A percentile compares a stretch with the other conserved stretches of the same genome.
phyloP scores from a whole-genome alignment of 352 stramenopile species.

The Phytophthora nicotianae region DNA sequence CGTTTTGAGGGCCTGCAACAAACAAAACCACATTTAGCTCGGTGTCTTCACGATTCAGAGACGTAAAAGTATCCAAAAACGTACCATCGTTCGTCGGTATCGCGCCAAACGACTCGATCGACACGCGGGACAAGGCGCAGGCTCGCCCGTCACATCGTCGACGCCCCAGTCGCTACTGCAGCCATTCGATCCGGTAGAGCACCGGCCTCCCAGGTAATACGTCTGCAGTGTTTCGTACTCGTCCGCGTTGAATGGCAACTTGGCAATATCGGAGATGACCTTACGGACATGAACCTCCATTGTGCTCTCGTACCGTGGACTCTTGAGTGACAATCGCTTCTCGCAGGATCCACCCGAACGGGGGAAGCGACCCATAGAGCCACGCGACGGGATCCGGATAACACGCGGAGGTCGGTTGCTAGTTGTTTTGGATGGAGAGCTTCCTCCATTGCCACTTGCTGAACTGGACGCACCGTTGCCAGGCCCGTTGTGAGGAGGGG shows the following conservation, averaged over 20 bases:
- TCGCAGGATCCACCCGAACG: conserved; percentile 38
- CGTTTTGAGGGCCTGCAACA: conserved; percentile 49
- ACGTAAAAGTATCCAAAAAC: conserved; percentile 14
- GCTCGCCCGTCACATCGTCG: conserved; percentile 35
- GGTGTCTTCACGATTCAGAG: not conserved
- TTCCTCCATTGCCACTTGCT: conserved; percentile 27
- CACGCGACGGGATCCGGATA: conserved; percentile 51
- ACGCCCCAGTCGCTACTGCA: conserved; percentile 23
- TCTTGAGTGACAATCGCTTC: conserved; percentile 67
- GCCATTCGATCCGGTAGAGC: conserved; percentile 40
- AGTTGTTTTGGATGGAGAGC: conserved; percentile 43
- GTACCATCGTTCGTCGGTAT: conserved; percentile 65
- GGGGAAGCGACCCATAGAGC: conserved; percentile 44
- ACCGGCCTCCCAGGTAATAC: conserved; percentile 63
- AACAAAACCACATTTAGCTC: conserved; percentile 9
- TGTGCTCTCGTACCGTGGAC: conserved; percentile 69
- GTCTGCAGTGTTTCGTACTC: conserved; percentile 63
- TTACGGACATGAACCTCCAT: conserved; percentile 78
- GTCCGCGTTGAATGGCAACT: conserved; percentile 69
- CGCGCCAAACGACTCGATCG: conserved; percentile 56
- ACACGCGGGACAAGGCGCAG: conserved; percentile 42
- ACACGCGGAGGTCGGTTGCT: conserved; percentile 47
- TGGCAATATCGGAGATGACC: conserved; percentile 64
- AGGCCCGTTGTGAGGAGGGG: conserved; percentile 40
- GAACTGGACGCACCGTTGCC: conserved; percentile 23